Conservation (phyloP, 345 rosid species). For the Citrus sinensis region DNA sequence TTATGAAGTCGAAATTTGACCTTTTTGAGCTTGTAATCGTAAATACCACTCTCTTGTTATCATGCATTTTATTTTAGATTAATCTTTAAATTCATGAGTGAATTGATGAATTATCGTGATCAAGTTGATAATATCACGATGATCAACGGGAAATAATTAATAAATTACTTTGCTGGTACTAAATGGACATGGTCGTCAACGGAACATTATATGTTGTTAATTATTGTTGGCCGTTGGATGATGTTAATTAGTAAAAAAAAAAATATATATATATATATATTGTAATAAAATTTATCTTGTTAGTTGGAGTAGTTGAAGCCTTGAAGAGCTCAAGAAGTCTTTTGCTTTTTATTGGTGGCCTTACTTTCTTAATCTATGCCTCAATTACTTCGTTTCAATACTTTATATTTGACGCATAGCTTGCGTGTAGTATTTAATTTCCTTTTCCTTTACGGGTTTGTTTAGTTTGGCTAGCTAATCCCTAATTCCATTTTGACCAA, state of each 20-base stretch:
- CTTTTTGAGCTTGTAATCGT: background rate
- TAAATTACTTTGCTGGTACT: no score
- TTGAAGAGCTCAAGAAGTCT: background rate
- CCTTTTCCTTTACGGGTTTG: background rate
- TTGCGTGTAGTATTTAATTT: background rate
- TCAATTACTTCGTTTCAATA: background rate
- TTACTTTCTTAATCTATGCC: background rate
- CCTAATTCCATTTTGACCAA: background rate
- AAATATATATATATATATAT: no score
- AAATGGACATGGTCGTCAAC: background rate
- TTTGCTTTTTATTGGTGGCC: slow-evolving; percentile 11
- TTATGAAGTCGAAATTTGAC: background rate
- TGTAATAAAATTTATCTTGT: background rate
- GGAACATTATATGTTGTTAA: background rate
- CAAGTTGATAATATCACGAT: no score
- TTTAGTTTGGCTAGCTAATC: slow-evolving; percentile 4
- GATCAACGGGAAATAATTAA: no score
- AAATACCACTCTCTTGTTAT: no score
- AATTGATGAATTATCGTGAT: no score
- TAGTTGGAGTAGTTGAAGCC: slow-evolving; percentile 29
- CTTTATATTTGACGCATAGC: background rate
- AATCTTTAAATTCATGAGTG: no score
- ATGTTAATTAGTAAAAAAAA: background rate
- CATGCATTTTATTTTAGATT: background rate
- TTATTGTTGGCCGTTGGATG: background rate